These are phyloP conservation scores for Graphium sp. DNA, from an alignment of 2,329 filamentous ascomycete genomes.

Conservation along the genomic window DNA sequence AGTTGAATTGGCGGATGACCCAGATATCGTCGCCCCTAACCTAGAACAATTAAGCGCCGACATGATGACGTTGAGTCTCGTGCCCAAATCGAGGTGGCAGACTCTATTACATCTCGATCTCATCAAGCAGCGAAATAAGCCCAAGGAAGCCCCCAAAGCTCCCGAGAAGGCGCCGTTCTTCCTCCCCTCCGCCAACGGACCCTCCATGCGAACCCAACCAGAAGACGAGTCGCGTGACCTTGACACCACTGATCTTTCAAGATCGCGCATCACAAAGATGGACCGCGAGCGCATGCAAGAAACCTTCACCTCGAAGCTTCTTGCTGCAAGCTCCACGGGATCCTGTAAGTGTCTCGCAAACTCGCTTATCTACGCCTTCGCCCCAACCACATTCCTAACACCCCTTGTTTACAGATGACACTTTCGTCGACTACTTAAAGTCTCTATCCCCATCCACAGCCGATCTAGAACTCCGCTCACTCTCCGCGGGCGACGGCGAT, in stretches of 20 bases:
- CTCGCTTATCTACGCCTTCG: neutral
- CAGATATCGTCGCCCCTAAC: conserved; percentile 35
- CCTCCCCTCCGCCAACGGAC: conserved; percentile 48
- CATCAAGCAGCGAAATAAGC: conserved; percentile 88
- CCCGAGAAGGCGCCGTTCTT: conserved; percentile 96
- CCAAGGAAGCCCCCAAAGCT: conserved; percentile 75
- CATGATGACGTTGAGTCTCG: conserved; percentile 75
- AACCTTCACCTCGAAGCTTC: conserved; percentile 39
- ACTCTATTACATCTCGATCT: conserved; percentile 82
- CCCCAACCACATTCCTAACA: conserved; percentile 2
- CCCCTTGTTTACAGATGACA: conserved; percentile 26
- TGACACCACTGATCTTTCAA: no score
- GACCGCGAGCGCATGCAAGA: conserved; percentile 41
- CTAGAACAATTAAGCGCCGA: conserved; percentile 67
- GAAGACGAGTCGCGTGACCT: no score
- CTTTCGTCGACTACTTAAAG: conserved; percentile 66
- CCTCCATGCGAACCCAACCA: conserved; percentile 8
- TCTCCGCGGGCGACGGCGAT: conserved; percentile 28
- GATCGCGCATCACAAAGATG: conserved; percentile 53
- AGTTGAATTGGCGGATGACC: conserved; percentile 22
- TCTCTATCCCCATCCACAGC: conserved; percentile 68
- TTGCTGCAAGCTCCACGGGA: conserved; percentile 30
- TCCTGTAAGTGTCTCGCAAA: conserved; percentile 34
- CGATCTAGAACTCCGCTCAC: conserved; percentile 78
- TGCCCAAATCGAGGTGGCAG: conserved; percentile 87